phyloP scores from a whole-genome alignment of 1,139 yeast species.

The Candida sp. region DNA sequence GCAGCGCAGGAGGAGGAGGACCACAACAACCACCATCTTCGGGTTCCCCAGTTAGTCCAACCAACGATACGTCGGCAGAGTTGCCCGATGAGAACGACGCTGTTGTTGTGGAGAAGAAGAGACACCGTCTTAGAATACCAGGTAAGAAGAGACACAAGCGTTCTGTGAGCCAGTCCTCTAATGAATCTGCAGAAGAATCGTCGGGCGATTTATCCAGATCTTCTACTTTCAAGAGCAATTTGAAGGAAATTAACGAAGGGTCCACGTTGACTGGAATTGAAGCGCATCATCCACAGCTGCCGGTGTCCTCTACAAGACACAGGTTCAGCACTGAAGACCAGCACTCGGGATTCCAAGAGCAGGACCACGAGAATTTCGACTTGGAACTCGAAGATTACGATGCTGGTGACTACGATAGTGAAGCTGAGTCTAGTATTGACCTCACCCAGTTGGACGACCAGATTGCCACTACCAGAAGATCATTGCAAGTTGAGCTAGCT shows the following conservation, averaged over 20 bases:
- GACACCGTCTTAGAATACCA: constrained; percentile 30
- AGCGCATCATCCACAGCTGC: background rate
- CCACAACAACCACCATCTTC: background rate
- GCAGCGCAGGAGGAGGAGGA: constrained; percentile 12
- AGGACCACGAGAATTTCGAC: constrained; percentile 39
- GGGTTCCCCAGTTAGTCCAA: background rate
- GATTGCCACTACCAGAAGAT: constrained; percentile 52
- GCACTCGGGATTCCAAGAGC: constrained; percentile 15
- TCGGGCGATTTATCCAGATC: constrained; percentile 7
- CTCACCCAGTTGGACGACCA: constrained; percentile 31
- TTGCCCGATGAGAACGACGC: background rate
- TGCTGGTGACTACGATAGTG: constrained; percentile 35
- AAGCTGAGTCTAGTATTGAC: constrained; percentile 28
- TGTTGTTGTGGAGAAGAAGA: constrained; percentile 12
- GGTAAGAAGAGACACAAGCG: constrained; percentile 44
- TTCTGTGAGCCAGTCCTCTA: constrained; percentile 36
- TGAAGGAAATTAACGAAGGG: constrained; percentile 5
- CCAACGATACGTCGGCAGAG: constrained; percentile 1
- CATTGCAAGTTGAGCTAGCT: constrained; percentile 61
- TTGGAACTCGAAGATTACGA: constrained; percentile 36
- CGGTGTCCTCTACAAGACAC: constrained; percentile 3
- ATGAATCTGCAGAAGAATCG: constrained; percentile 29
- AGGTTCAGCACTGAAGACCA: constrained; percentile 21
- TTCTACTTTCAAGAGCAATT: constrained; percentile 10
- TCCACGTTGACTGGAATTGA: constrained; percentile 2